These are phyloP conservation scores for Naganishia sp. DNA, from an alignment of 1,284 basidiomycete genomes.

Conservation along the genomic window DNA sequence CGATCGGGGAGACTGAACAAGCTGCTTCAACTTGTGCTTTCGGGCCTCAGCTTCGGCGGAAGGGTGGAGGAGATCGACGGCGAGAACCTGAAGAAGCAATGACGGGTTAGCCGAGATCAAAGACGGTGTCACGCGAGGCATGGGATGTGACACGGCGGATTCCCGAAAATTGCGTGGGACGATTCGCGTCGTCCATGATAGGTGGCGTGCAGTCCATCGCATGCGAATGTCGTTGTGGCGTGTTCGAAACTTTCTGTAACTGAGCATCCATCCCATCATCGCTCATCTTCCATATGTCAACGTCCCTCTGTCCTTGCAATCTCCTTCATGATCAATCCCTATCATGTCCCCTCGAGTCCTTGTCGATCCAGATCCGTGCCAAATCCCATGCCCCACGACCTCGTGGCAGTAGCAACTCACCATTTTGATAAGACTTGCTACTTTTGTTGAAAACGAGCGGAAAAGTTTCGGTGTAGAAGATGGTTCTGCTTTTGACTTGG, in stretches of 20 bases:
- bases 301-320: neutral
- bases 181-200: no score
- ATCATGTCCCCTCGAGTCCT: neutral
- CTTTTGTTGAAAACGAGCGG: slow-evolving; percentile 31
- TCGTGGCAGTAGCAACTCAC: neutral
- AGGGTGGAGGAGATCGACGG: slow-evolving; percentile 97
- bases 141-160: no score
- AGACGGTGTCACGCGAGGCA: no score
- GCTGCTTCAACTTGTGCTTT: slow-evolving; percentile 98
- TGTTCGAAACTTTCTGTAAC: no score
- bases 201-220: neutral
- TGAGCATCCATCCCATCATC: no score
- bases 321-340: neutral
- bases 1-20: slow-evolving; percentile 96
- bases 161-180: neutral
- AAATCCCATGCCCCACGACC: neutral
- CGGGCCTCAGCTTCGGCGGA: slow-evolving; percentile 80
- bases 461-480: slow-evolving; percentile 26
- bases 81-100: slow-evolving; percentile 72
- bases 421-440: slow-evolving; percentile 27
- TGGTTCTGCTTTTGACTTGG: slow-evolving; percentile 31
- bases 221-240: neutral
- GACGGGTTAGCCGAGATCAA: no score
- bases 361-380: slow-evolving; percentile 6
- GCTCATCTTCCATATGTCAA: neutral